Evolutionary conservation across 2,329 filamentous ascomycete species (phyloP).

Genomic region (Trichoderma simmonsii): DNA sequence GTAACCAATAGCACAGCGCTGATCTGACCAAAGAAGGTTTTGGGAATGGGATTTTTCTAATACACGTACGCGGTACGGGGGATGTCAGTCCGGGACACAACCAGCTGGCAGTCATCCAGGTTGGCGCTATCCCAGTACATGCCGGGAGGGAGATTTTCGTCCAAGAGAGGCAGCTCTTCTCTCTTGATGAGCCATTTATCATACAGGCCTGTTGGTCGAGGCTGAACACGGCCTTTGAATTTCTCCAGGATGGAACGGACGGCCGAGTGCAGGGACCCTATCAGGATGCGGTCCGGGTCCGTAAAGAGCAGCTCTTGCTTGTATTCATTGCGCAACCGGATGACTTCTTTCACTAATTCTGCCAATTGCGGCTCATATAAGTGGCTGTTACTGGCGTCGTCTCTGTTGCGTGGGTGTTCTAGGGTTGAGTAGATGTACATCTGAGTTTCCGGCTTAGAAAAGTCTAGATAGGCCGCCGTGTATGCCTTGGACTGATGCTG

Average conservation of each 20-base stretch:
- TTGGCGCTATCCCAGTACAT: constrained; percentile 55
- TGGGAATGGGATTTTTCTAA: not conserved
- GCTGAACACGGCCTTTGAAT: constrained; percentile 25
- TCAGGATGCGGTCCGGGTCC: constrained; percentile 34
- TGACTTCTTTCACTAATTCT: constrained; percentile 30
- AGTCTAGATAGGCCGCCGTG: constrained; percentile 59
- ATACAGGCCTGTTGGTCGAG: constrained; percentile 33
- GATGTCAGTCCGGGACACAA: constrained; percentile 54
- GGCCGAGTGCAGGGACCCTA: constrained; percentile 34
- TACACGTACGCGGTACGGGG: constrained; percentile 48
- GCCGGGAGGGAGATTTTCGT: constrained; percentile 39
- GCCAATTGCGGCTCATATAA: constrained; percentile 36
- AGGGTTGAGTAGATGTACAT: constrained; percentile 59
- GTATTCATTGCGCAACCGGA: constrained; percentile 28
- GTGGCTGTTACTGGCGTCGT: not conserved
- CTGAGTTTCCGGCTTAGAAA: constrained; percentile 61
- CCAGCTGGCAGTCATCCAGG: constrained; percentile 53
- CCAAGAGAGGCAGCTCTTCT: constrained; percentile 40
- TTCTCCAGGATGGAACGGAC: constrained; percentile 27
- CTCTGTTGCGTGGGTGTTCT: constrained; percentile 31
- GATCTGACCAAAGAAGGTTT: not conserved
- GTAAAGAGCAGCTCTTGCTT: constrained; percentile 17
- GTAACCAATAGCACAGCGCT: not conserved
- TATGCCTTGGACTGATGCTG: constrained; percentile 34
- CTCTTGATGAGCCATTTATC: constrained; percentile 59